Conservation (phyloP, 2,329 filamentous ascomycete species). For the Claviceps sp. region DNA sequence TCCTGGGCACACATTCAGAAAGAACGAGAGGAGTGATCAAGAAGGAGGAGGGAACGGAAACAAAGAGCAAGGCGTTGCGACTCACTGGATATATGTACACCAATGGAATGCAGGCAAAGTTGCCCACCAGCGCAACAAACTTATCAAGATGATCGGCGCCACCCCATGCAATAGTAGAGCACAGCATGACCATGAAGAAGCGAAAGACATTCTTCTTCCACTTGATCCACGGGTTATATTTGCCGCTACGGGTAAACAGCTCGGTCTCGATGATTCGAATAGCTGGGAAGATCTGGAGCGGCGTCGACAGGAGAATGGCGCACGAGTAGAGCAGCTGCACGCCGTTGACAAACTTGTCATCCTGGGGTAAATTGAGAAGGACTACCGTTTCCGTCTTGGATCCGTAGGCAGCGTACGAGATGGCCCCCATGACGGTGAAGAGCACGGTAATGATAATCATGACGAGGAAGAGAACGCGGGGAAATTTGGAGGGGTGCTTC, state of each 20-base stretch:
- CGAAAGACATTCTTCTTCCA: slow-evolving; percentile 99
- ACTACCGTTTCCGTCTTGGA: slow-evolving; percentile 94
- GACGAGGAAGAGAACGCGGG: slow-evolving; percentile 71
- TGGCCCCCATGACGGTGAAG: slow-evolving; percentile 80
- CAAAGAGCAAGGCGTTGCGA: slow-evolving; percentile 12
- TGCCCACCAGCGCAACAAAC: slow-evolving; percentile 90
- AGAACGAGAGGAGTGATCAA: not conserved
- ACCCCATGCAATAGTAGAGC: slow-evolving; percentile 78
- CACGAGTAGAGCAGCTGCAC: slow-evolving; percentile 97
- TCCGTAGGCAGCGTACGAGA: slow-evolving; percentile 93
- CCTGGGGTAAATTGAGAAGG: slow-evolving; percentile 88
- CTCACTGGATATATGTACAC: slow-evolving; percentile 96
- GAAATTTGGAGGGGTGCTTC: slow-evolving; percentile 82
- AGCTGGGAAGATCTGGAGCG: slow-evolving; percentile 91
- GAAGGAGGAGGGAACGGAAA: not conserved
- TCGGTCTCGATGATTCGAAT: slow-evolving; percentile 95
- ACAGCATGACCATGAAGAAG: slow-evolving; percentile 81
- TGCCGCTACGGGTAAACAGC: slow-evolving; percentile 84
- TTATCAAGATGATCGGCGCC: slow-evolving; percentile 92
- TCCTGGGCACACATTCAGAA: not conserved
- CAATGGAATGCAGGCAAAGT: slow-evolving; percentile 92
- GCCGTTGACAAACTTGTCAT: slow-evolving; percentile 86
- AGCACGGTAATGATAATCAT: slow-evolving; percentile 92
- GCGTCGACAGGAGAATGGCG: slow-evolving; percentile 90
- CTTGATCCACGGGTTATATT: slow-evolving; percentile 97